A percentile compares a stretch with the other conserved stretches of the same genome.
Evolutionary conservation across 345 rosid species (phyloP).

Genomic region (Cardiospermum halicacabum): DNA sequence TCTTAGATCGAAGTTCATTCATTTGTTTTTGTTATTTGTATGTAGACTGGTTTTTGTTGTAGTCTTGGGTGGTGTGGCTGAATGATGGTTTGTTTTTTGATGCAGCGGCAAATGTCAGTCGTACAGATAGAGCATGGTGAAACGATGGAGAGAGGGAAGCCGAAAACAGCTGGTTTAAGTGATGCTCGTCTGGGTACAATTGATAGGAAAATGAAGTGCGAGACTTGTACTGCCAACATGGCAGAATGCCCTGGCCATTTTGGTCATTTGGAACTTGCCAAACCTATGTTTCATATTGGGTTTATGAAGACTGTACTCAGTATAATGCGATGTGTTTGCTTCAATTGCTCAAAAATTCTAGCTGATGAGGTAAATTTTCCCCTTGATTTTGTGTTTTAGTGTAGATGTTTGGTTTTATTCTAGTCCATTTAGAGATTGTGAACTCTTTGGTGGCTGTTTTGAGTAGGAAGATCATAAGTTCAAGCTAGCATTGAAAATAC

Average conservation of each 20-base stretch:
- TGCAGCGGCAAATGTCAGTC: slow-evolving; percentile 97
- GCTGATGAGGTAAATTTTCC: slow-evolving; percentile 65
- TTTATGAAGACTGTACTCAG: slow-evolving; percentile 87
- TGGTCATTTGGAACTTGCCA: slow-evolving; percentile 95
- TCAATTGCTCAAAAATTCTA: slow-evolving; percentile 91
- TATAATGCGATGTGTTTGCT: slow-evolving; percentile 90
- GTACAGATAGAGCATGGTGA: slow-evolving; percentile 83
- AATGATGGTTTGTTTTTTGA: slow-evolving; percentile 7
- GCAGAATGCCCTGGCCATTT: slow-evolving; percentile 97
- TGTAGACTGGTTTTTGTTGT: background rate
- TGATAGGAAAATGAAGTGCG: slow-evolving; percentile 88
- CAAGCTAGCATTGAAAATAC: slow-evolving; percentile 89
- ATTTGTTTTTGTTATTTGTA: background rate
- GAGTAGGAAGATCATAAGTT: slow-evolving; percentile 91
- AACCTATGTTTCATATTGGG: slow-evolving; percentile 95
- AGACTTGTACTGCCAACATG: slow-evolving; percentile 90
- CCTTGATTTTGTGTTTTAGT: background rate
- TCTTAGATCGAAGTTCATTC: background rate
- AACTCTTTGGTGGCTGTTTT: slow-evolving; percentile 19
- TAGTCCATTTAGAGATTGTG: background rate
- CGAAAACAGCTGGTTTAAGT: slow-evolving; percentile 76
- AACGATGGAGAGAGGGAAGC: slow-evolving; percentile 91
- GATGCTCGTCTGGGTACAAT: slow-evolving; percentile 85
- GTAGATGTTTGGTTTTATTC: slow-evolving; percentile 2
- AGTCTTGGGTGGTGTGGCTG: background rate